Evolutionary conservation across 345 rosid genomes (phyloP), one percentile per base, ranked within the genome.

Genomic region (Citrus medica): DNA sequence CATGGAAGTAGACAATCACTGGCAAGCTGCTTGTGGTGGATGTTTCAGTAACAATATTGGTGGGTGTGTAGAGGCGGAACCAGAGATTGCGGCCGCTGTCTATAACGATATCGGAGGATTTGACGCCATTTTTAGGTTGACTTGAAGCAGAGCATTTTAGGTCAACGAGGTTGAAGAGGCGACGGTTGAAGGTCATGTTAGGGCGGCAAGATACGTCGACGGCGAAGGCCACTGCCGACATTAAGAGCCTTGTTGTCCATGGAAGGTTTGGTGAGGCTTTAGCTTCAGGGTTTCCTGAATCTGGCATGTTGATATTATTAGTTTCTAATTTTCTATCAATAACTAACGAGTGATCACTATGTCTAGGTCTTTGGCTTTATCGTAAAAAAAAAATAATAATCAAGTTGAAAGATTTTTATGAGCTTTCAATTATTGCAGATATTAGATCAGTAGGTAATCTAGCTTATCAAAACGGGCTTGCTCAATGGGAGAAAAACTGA

Each of bases 31-130:
- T 46, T 46, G 16, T 5, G 42, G 16, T 5, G 42, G 19, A 6
- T 5, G 17, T 51, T 9, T 1, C 59, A 19, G 9, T 4, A 51
- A 4, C 13, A n/a, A n/a, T n/a, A 60, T 14, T 8, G 53, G 68
- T 32, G 69, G 80, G 80, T 10, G 37, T 48, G 74, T 73, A 80
- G 35, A 80, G 81, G 28, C 86, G 83, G 77, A 83, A 69, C 79
- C 83, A 83, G 28, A 83, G 81, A 59, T 77, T 73, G 3, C 79
- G 76, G 28, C 51, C 42, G 71, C 65, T 1, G 60, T 83, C 83
- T 3, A 83, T 68, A 9, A 33, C 56, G 73, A 69, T 21, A 63
- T 80, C 86, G 6, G n/a, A 76, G 67, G 81, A 32, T 13, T 58
- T 65, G 37, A 76, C 75, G 37, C 78, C 80, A 12, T 67, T 35